These are phyloP conservation scores for Pleurozium schreberi DNA, from an alignment of 225 moss, liverwort and hornwort genomes.

Conservation along the genomic window DNA sequence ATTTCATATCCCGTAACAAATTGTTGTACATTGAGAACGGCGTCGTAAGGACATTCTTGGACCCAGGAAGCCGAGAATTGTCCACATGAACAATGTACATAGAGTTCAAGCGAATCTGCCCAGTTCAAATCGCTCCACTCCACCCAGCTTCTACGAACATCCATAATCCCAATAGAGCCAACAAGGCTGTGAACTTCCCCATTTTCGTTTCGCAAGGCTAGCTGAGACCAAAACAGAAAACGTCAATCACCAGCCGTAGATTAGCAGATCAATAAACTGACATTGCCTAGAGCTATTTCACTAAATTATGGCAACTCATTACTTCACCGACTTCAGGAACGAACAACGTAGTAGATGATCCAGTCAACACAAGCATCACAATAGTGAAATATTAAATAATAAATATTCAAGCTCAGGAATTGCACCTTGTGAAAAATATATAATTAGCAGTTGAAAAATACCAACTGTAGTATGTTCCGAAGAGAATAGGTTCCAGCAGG, in stretches of 20 bases:
- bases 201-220: background rate
- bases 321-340: background rate
- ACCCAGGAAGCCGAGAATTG: background rate
- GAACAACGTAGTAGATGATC: background rate
- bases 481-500: background rate
- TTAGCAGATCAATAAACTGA: background rate
- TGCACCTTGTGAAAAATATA: background rate
- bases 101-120: no score
- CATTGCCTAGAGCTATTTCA: background rate
- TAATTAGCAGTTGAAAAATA: no score
- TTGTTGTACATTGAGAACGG: conserved; percentile 27
- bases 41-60: conserved; percentile 6
- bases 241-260: background rate
- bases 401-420: background rate
- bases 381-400: background rate
- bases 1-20: conserved; percentile 23
- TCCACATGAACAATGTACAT: no score
- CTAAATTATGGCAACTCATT: background rate
- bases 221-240: background rate
- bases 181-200: no score
- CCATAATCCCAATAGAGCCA: no score
- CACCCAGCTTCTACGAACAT: no score
- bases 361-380: background rate
- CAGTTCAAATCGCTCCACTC: no score
- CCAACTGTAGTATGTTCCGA: background rate